Base-by-base conservation (phyloP, 78 protist species). In the Dictyostelium brefeldianum region DNA sequence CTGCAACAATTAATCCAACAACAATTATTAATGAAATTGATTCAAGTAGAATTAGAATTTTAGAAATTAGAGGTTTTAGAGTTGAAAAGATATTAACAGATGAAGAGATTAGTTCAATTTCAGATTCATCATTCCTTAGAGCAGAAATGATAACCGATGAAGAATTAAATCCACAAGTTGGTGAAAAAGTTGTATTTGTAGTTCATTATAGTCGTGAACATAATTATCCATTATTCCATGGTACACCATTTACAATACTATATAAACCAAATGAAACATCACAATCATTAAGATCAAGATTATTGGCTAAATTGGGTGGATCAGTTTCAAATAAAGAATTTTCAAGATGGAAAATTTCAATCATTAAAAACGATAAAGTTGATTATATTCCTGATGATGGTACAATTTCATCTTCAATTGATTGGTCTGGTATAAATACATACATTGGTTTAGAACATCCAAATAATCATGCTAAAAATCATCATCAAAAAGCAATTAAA, bases 301-400 rank as follows among this genome's bases (percentile, higher is more conserved):
- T 87, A 14, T 31, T 29, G 25, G 50, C 74, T 10, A 56, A 78
- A 36, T 15, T 87, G 31, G 65, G 74, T 43, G 29, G 62, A 9
- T 20, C 18, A 0, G 31, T 84, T 9, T 46, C 67, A 3, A n/a
- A 62, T 5, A 77, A 74, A 59, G 93, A 87, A 41, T 87, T 87
- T 69, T 69, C 83, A n/a, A 20, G 93, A 50, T 87, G 93, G 93
- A 87, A 77, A 69, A 17, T 77, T 8, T 67, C 93, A 74, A 64
- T 87, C 53, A 87, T 87, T 12, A 54, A 51, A 50, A 64, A 59
- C 51, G 93, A 87, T n/a, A 87, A 77, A 29, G 54, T 50, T 46
- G 80, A 87, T 12, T 65, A 62, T 14, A 22, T 87, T 8, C 57
- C 47, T 6, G 93, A 87, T 6, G 84, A 73, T 73, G 75, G 75